Conservation (phyloP, 2,329 filamentous ascomycete species). For the Colletotrichum magnum region DNA sequence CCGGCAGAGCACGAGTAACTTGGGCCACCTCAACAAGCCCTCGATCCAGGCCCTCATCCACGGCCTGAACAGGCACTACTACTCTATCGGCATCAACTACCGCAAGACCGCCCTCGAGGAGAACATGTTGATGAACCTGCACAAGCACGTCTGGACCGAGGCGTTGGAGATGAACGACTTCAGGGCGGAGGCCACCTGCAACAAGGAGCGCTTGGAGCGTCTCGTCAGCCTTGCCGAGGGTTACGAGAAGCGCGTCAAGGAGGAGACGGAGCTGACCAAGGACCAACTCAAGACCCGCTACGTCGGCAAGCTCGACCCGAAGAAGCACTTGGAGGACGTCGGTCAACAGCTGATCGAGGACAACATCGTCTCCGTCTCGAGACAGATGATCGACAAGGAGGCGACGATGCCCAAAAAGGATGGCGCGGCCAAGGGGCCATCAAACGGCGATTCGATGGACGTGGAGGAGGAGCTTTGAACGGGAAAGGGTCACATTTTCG, state of each 20-base stretch:
- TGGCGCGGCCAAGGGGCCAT: conserved; percentile 61
- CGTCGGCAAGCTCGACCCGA: conserved; percentile 98
- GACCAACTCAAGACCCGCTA: conserved; percentile 99
- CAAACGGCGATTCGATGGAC: conserved; percentile 77
- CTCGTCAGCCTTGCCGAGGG: conserved; percentile 92
- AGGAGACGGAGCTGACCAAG: conserved; percentile 96
- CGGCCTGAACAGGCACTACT: conserved; percentile 98
- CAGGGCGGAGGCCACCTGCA: conserved; percentile 84
- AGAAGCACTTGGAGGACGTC: conserved; percentile 98
- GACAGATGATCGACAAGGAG: conserved; percentile 99
- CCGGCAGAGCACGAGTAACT: conserved; percentile 95
- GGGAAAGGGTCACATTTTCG: conserved; percentile 19
- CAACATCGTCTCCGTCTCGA: conserved; percentile 98
- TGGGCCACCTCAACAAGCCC: conserved; percentile 98
- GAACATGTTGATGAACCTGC: conserved; percentile 99
- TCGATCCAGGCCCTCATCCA: conserved; percentile 99
- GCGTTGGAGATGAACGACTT: conserved; percentile 98
- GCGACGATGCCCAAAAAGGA: conserved; percentile 88
- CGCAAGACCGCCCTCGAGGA: conserved; percentile 97
- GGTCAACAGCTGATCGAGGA: conserved; percentile 98
- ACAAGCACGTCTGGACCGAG: conserved; percentile 99
- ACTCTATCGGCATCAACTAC: conserved; percentile 99
- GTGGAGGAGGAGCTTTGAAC: conserved; percentile 71
- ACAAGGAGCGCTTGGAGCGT: conserved; percentile 89
- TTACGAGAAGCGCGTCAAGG: conserved; percentile 98